Percentiles rank a stretch among this genome's conserved stretches.
Evolutionary conservation across 116 monocot genomes (phyloP).

Genomic region (Thalassia testudinum): DNA sequence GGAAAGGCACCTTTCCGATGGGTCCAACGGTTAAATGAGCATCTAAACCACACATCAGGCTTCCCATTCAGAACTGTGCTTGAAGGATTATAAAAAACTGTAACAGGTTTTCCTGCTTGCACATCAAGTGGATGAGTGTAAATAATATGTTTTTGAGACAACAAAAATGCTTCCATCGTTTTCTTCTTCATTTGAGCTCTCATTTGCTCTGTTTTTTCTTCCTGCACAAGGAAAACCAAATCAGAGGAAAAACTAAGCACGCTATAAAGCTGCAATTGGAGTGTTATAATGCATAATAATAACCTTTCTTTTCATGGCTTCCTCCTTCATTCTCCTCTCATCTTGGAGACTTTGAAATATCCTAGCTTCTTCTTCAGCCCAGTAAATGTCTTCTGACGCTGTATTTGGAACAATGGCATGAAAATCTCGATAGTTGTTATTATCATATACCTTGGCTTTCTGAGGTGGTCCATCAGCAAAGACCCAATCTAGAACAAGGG

Average conservation of each 20-base stretch:
- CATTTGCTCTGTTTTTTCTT: conserved; percentile 39
- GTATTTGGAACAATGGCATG: conserved; percentile 46
- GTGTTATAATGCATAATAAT: conserved; percentile 2
- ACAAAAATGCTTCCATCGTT: conserved; percentile 64
- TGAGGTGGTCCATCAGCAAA: conserved; percentile 91
- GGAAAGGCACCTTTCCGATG: conserved; percentile 49
- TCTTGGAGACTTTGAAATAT: conserved; percentile 54
- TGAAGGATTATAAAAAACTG: conserved; percentile 75
- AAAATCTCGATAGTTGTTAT: conserved; percentile 67
- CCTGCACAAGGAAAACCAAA: conserved; percentile 15
- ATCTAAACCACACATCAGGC: conserved; percentile 73
- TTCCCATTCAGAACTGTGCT: conserved; percentile 68
- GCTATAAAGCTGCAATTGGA: neutral
- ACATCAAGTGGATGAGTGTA: conserved; percentile 79
- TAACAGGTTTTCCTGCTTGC: conserved; percentile 57
- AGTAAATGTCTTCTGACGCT: conserved; percentile 42
- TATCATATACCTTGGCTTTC: conserved; percentile 67
- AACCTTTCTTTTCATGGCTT: conserved; percentile 45
- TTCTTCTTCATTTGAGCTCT: conserved; percentile 65
- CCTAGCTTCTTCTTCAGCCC: conserved; percentile 59
- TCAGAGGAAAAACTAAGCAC: neutral
- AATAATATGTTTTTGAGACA: conserved; percentile 82
- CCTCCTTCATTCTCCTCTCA: conserved; percentile 51
- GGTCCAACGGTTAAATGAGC: conserved; percentile 92
- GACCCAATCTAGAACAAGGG: conserved; percentile 83